These are phyloP conservation scores for Penicillium coprophilum DNA, from an alignment of 495 filamentous ascomycete species.

Conservation along the genomic window DNA sequence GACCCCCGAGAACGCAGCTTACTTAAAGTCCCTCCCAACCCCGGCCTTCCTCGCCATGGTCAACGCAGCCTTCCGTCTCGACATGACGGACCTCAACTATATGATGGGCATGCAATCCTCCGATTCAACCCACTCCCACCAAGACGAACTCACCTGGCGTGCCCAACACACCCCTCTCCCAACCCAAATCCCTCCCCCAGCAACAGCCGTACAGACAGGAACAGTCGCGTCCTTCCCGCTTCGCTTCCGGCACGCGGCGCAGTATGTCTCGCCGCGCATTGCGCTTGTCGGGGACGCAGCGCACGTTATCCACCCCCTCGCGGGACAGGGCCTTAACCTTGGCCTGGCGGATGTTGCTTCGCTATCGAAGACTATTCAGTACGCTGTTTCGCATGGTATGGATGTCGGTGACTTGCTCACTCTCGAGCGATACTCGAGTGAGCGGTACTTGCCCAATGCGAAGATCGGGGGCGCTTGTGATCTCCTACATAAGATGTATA, in stretches of 20 bases:
- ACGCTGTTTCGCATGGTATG: conserved; percentile 76
- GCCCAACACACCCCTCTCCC: conserved; percentile 61
- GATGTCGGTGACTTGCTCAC: conserved; percentile 76
- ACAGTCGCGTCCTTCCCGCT: conserved; percentile 90
- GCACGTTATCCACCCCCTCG: conserved; percentile 91
- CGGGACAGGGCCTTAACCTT: conserved; percentile 92
- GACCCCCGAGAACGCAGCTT: conserved; percentile 69
- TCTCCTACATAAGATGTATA: conserved; percentile 91
- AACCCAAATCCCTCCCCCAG: conserved; percentile 53
- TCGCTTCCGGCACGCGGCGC: conserved; percentile 83
- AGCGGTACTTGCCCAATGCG: conserved; percentile 80
- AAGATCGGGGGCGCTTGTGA: conserved; percentile 86
- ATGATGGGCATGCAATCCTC: conserved; percentile 62
- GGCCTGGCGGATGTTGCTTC: conserved; percentile 83
- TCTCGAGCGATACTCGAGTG: conserved; percentile 74
- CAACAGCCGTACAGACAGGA: conserved; percentile 69
- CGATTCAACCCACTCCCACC: conserved; percentile 44
- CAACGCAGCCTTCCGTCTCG: conserved; percentile 89
- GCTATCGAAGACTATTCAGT: conserved; percentile 68
- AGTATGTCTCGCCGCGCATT: conserved; percentile 84
- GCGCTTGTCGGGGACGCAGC: conserved; percentile 93
- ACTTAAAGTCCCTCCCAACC: conserved; percentile 70
- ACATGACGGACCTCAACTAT: conserved; percentile 73
- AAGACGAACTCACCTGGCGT: conserved; percentile 80
- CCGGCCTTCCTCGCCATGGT: conserved; percentile 81